These are phyloP conservation scores for Paracoccidioides brasiliensis DNA, from an alignment of 2,329 filamentous ascomycete species.

Conservation along the genomic window DNA sequence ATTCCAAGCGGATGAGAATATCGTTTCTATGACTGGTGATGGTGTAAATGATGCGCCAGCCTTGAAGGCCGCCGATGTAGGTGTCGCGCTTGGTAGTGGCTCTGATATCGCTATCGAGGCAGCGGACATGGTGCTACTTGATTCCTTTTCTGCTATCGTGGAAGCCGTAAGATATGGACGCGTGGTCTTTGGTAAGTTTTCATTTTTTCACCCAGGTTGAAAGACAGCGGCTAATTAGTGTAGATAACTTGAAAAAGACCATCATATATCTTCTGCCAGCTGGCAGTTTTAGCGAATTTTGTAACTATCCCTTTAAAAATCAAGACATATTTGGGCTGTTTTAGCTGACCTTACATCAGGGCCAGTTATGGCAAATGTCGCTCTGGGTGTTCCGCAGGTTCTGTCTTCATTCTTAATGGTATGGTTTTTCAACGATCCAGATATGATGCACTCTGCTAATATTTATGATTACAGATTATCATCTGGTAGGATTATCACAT, in stretches of 20 bases:
- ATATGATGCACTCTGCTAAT: neutral
- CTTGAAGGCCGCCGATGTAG: constrained; percentile 46
- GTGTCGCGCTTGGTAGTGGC: constrained; percentile 46
- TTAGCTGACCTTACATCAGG: constrained; percentile 22
- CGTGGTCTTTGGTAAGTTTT: constrained; percentile 45
- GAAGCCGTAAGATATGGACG: constrained; percentile 60
- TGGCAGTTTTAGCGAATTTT: constrained; percentile 61
- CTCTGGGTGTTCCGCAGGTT: constrained; percentile 61
- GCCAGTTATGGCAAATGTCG: constrained; percentile 61
- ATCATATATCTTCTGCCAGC: constrained; percentile 63
- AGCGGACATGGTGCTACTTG: constrained; percentile 50
- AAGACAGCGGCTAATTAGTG: constrained; percentile 2
- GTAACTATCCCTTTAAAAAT: constrained; percentile 6
- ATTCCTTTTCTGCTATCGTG: constrained; percentile 59
- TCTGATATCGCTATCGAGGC: constrained; percentile 51
- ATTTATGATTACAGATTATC: constrained; percentile 34
- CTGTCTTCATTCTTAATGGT: constrained; percentile 58
- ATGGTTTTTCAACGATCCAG: neutral
- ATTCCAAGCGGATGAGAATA: constrained; percentile 48
- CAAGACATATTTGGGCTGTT: neutral
- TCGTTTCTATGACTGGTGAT: constrained; percentile 42
- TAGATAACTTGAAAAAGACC: constrained; percentile 63
- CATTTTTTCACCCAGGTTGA: neutral
- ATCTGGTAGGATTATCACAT: constrained; percentile 37
- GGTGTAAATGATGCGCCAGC: constrained; percentile 41